Base-by-base conservation (phyloP, 208 protist genomes). In the Acanthamoeba castellanii region DNA sequence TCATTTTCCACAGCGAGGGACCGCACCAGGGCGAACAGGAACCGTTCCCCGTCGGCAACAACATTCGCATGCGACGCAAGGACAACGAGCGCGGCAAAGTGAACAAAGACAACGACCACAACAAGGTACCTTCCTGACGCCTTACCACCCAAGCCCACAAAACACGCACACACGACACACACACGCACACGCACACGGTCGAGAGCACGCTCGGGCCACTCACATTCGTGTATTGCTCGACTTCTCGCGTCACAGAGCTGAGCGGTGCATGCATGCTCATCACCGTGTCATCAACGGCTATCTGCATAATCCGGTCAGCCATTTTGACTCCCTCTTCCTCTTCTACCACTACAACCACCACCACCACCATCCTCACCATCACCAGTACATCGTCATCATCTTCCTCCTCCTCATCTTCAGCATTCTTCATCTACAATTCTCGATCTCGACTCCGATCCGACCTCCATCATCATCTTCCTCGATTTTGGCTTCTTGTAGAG, bases 1-100 rank as follows among this genome's bases (percentile, higher is more conserved):
- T 92, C 61, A 66, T 92, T 70, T 92, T 92, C 85, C 85, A 92
- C 59, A 92, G 85, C 85, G 85, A 92, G 32, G 85, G 85, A 45
- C 61, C 85, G 20, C 34, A 84, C 76, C 42, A 57, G 45, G 61
- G 85, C 61, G 85, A 74, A 52, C 85, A 92, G n/a, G 85, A 92
- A 37, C 61, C 85, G 37, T 92, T 92, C 85, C 85, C 85, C 57
- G 61, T 74, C 85, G 61, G 85, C 85, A 57, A 47, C 76, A 84
- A 84, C 47, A 84, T 84, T 50, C 76, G 76, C 76, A 57, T 84
- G 76, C 34, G 76, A 3, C 76, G 76, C 47, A 84, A 84, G 76
- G 76, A 84, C 64, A 72, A 72, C 64, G 64, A 72, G 64, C 64
- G 64, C 64, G 64, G 64, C 64, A 72, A 72, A 72, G n/a, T n/a